phyloP scores from a whole-genome alignment of 441 rosid species.

The Iberis amara region DNA sequence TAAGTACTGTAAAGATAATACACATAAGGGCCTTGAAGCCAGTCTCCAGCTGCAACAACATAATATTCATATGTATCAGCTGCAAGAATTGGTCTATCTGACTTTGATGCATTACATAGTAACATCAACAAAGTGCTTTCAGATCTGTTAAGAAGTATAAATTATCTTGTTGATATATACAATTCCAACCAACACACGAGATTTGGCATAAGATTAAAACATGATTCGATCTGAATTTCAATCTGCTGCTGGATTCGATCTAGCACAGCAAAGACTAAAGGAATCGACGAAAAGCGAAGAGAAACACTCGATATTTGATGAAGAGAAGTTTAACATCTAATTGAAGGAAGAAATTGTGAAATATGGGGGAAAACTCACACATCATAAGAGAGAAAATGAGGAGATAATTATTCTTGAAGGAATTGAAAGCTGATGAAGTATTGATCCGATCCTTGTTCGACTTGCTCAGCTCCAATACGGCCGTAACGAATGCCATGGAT shows the following conservation, averaged over 20 bases:
- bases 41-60: constrained; percentile 67
- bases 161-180: background rate
- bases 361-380: constrained; percentile 37
- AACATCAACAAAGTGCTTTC: background rate
- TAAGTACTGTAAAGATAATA: constrained; percentile 72
- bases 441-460: constrained; percentile 57
- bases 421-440: constrained; percentile 57
- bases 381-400: constrained; percentile 80
- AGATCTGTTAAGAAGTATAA: background rate
- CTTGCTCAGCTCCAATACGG: constrained; percentile 57
- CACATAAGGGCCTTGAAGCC: constrained; percentile 96
- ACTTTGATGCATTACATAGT: background rate
- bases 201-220: background rate
- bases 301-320: too few relatives aligned
- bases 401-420: constrained; percentile 79
- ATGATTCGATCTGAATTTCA: background rate
- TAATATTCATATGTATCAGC: background rate
- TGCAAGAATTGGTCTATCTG: background rate
- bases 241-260: background rate
- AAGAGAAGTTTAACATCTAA: background rate
- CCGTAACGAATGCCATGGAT: constrained; percentile 47
- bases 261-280: background rate
- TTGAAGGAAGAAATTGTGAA: background rate
- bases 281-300: background rate
- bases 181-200: background rate